A percentile compares a stretch with the other conserved stretches of the same genome.
Conservation (phyloP, 352 stramenopile genomes). For the Elongisporangium undulatum region DNA sequence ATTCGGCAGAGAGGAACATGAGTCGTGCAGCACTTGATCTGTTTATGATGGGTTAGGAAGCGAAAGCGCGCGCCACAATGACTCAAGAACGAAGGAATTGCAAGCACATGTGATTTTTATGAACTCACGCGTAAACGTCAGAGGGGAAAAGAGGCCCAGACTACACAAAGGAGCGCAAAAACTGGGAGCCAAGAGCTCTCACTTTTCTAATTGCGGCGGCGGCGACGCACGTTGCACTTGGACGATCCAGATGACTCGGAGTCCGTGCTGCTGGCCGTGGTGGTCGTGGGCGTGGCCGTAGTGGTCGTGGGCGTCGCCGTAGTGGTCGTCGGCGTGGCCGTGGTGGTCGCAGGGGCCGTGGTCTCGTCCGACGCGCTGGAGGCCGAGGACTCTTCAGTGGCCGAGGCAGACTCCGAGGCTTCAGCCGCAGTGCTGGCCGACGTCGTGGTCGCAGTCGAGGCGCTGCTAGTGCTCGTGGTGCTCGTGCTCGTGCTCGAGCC, state of each 20-base stretch:
- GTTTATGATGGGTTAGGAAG: neutral
- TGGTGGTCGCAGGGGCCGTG: conserved; percentile 6
- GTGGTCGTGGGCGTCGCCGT: conserved; percentile 5
- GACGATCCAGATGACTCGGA: neutral
- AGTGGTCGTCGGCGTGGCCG: conserved; percentile 5
- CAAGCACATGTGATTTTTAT: neutral
- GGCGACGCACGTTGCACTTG: conserved; percentile 2
- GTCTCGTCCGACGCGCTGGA: conserved; percentile 4
- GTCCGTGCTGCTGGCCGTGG: neutral
- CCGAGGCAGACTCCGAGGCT: neutral
- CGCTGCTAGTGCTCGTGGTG: conserved; percentile 6
- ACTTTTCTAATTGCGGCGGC: neutral
- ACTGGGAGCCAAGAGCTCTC: neutral
- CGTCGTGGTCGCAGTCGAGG: neutral
- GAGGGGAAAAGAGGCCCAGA: neutral
- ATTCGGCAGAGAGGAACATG: neutral
- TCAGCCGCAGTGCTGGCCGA: neutral
- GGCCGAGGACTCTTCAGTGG: neutral
- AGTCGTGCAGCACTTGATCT: neutral
- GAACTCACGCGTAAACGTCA: neutral
- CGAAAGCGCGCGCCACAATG: neutral
- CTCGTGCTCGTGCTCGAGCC: conserved; percentile 10
- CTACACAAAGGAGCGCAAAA: neutral
- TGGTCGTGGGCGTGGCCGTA: neutral
- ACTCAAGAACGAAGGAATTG: neutral